phyloP scores from a whole-genome alignment of 176 grass and related monocot genomes.

The Triticum monococcum region DNA sequence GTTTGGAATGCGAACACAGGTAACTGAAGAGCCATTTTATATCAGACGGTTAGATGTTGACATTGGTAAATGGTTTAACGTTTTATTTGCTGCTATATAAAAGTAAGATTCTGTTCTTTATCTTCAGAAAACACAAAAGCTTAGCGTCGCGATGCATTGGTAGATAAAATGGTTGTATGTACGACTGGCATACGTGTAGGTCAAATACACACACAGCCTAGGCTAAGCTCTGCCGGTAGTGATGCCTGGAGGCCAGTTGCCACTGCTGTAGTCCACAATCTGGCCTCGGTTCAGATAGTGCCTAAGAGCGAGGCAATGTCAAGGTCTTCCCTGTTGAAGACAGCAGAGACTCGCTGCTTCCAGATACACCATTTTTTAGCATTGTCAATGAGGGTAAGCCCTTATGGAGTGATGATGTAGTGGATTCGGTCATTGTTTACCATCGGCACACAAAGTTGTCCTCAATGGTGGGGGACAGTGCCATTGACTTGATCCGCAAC shows the following conservation, averaged over 20 bases:
- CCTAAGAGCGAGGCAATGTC: no score
- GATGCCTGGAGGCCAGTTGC: background rate
- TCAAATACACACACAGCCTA: background rate
- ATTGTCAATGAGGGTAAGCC: background rate
- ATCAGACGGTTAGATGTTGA: background rate
- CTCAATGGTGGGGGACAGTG: background rate
- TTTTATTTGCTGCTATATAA: background rate
- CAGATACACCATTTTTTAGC: background rate
- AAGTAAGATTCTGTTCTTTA: background rate
- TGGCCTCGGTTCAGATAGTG: background rate
- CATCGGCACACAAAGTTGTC: background rate
- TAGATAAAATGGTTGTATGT: background rate
- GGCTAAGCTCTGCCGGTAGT: background rate
- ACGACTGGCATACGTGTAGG: background rate
- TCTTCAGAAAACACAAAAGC: background rate
- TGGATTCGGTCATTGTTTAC: background rate
- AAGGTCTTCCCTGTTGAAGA: background rate
- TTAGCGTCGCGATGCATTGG: background rate
- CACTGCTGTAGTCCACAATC: background rate
- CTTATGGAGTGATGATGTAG: background rate
- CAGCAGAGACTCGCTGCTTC: background rate
- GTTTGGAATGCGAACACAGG: conserved; percentile 92
- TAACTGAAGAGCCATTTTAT: conserved; percentile 25
- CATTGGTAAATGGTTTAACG: background rate
- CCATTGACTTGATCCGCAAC: background rate